Evolutionary conservation across 2,329 filamentous ascomycete genomes (phyloP).

Genomic region (Ophiostoma pallidulum): DNA sequence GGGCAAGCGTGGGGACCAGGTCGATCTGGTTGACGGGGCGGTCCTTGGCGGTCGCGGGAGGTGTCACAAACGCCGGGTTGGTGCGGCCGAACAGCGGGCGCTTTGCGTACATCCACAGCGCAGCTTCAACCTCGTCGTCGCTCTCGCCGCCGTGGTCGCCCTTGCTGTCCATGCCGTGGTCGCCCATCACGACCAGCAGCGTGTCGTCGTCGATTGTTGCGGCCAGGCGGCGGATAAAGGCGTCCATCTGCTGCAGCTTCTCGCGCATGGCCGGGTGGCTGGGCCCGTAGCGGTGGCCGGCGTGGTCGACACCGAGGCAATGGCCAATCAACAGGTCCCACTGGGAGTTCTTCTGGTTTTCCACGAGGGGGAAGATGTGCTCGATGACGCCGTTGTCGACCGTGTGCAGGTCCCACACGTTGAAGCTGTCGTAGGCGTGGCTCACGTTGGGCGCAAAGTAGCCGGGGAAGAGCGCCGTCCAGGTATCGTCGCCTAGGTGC

Average conservation of each 20-base stretch:
- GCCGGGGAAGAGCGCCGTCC: conserved; percentile 86
- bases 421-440: conserved; percentile 88
- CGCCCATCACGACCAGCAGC: conserved; percentile 91
- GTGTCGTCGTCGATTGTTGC: conserved; percentile 72
- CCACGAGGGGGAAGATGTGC: conserved; percentile 77
- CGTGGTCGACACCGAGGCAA: conserved; percentile 91
- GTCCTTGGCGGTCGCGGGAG: conserved; percentile 64
- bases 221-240: conserved; percentile 63
- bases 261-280: conserved; percentile 84
- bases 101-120: conserved; percentile 98
- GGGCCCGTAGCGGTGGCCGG: conserved; percentile 90
- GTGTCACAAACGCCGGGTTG: conserved; percentile 45
- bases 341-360: conserved; percentile 43
- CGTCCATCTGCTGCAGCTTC: conserved; percentile 88
- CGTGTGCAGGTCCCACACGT: conserved; percentile 95
- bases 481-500: conserved; percentile 96
- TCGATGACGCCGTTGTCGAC: conserved; percentile 92
- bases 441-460: conserved; percentile 86
- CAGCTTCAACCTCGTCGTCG: conserved; percentile 88
- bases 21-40: conserved; percentile 80
- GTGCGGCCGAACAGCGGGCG: conserved; percentile 74
- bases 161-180: conserved; percentile 96
- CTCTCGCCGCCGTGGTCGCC: conserved; percentile 98
- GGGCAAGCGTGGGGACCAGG: conserved; percentile 80
- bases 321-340: conserved; percentile 97